phyloP scores from a whole-genome alignment of 164 flowering plant species.

The Stephania yunnanensis region DNA sequence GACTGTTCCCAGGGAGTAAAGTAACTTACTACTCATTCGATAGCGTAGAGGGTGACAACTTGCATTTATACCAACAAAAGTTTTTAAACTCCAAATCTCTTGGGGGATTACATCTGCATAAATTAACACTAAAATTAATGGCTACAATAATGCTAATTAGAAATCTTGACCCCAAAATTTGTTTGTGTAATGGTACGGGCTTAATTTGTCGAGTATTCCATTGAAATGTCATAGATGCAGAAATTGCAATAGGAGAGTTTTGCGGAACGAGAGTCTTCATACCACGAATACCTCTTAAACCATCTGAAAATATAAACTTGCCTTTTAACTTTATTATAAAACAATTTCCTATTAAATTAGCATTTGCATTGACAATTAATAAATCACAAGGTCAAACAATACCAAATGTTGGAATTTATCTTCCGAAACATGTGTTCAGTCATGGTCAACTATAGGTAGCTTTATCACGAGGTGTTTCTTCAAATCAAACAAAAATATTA shows the following conservation, averaged over 20 bases:
- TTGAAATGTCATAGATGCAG: neutral
- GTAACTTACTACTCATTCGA: slow-evolving; percentile 6
- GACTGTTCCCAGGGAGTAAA: neutral
- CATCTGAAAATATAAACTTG: neutral
- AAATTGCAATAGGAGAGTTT: neutral
- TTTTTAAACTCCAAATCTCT: neutral
- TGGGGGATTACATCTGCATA: neutral
- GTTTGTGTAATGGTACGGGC: neutral
- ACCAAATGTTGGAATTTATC: neutral
- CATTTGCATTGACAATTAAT: neutral
- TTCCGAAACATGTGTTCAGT: neutral
- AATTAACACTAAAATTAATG: neutral
- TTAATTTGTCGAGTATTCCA: neutral
- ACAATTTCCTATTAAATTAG: neutral
- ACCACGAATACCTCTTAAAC: neutral
- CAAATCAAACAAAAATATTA: neutral
- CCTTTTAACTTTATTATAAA: neutral
- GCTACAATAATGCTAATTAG: slow-evolving; percentile 1
- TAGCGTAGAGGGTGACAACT: neutral
- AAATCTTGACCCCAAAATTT: neutral
- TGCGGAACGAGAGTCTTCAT: neutral
- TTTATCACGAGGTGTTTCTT: neutral
- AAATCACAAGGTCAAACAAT: neutral
- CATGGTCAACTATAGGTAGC: neutral
- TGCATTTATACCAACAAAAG: neutral